These are phyloP conservation scores for Zasmidium cellare DNA, from an alignment of 2,329 filamentous ascomycete species.

Conservation along the genomic window DNA sequence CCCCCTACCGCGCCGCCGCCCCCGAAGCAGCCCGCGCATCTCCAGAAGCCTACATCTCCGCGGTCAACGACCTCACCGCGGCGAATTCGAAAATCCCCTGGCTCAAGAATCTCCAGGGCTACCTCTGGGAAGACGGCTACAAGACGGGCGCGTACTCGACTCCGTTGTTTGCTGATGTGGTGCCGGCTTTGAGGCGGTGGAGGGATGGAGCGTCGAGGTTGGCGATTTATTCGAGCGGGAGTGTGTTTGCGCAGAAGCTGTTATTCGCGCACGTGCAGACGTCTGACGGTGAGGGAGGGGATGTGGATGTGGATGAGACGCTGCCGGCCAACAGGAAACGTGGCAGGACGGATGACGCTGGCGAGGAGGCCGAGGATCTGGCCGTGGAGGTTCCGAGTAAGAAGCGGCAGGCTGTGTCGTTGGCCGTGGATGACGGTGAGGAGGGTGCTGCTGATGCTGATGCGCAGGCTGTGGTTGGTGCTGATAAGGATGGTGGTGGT, in stretches of 20 bases:
- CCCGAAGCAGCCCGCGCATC: constrained; percentile 63
- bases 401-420: constrained; percentile 6
- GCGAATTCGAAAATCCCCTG: constrained; percentile 75
- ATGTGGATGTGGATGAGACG: constrained; percentile 4
- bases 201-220: constrained; percentile 48
- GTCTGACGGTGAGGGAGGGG: neutral
- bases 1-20: constrained; percentile 69
- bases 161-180: constrained; percentile 73
- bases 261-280: constrained; percentile 63
- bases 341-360: constrained; percentile 5
- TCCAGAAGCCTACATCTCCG: constrained; percentile 61
- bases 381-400: constrained; percentile 16
- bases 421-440: constrained; percentile 1
- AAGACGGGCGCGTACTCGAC: constrained; percentile 67
- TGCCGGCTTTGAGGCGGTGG: constrained; percentile 54
- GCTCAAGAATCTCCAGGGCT: constrained; percentile 76
- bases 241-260: constrained; percentile 76
- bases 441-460: constrained; percentile 4
- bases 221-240: constrained; percentile 81
- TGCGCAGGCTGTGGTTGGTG: constrained; percentile 5
- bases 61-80: constrained; percentile 69
- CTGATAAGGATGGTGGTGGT: constrained; percentile 1
- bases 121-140: constrained; percentile 77
- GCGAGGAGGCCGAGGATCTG: constrained; percentile 16
- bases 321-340: constrained; percentile 15